Evolutionary conservation across 108 stramenopile species (phyloP).

Genomic region (Skeletonema menzelii): DNA sequence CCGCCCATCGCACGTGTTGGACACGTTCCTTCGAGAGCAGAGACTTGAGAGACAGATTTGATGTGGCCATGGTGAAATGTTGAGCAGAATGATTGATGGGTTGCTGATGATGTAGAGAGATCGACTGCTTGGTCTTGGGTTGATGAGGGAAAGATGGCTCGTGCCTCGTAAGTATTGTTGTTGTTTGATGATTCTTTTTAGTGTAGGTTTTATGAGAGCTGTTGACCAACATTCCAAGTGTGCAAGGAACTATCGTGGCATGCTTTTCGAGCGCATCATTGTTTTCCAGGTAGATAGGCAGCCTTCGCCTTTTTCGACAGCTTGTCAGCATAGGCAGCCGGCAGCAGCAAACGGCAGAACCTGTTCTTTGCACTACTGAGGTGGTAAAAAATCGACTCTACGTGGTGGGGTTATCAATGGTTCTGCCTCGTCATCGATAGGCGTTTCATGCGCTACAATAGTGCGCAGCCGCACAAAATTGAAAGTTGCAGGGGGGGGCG

Average conservation of each 20-base stretch:
- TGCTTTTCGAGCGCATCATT: background rate
- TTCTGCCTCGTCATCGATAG: background rate
- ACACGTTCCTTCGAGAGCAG: conserved; percentile 2
- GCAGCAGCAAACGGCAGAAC: background rate
- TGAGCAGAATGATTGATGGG: background rate
- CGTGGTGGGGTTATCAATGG: background rate
- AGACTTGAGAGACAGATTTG: conserved; percentile 1
- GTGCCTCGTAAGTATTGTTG: too few relatives aligned
- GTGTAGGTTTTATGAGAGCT: too few relatives aligned
- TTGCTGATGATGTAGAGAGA: background rate
- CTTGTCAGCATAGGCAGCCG: background rate
- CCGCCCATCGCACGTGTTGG: background rate
- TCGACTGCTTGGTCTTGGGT: background rate
- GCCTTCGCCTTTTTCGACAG: background rate
- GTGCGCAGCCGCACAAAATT: too few relatives aligned
- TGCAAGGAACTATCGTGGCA: too few relatives aligned
- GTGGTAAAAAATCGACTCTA: background rate
- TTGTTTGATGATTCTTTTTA: too few relatives aligned
- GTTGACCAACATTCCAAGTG: too few relatives aligned
- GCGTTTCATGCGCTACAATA: too few relatives aligned
- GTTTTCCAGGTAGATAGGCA: background rate
- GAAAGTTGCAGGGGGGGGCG: too few relatives aligned
- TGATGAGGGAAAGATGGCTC: background rate
- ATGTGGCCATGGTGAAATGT: background rate
- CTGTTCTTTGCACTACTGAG: background rate